Evolutionary conservation across 1,139 yeast species (phyloP).

Genomic region (Blastobotrys aristatus): DNA sequence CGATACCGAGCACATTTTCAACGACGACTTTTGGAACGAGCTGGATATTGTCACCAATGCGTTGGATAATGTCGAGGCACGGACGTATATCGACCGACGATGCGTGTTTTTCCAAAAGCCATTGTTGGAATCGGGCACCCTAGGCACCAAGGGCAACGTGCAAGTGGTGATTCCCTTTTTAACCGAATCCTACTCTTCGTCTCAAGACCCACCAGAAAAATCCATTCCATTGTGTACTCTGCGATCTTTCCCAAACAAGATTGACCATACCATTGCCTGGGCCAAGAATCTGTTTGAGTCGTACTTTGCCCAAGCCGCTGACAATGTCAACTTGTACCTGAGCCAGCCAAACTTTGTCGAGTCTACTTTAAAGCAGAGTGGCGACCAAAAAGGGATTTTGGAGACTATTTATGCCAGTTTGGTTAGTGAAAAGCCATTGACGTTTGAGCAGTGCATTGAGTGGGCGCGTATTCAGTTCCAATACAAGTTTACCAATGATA

Average conservation of each 20-base stretch:
- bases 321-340: constrained; percentile 84
- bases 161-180: constrained; percentile 91
- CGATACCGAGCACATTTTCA: constrained; percentile 83
- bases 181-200: constrained; percentile 92
- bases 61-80: constrained; percentile 93
- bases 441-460: constrained; percentile 86
- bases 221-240: constrained; percentile 95
- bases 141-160: constrained; percentile 97
- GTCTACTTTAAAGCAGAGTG: constrained; percentile 81
- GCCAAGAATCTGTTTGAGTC: constrained; percentile 94
- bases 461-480: constrained; percentile 96
- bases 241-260: constrained; percentile 95
- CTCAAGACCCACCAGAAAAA: constrained; percentile 98
- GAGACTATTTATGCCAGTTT: constrained; percentile 71
- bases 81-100: constrained; percentile 95
- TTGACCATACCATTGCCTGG: constrained; percentile 99
- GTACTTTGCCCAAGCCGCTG: constrained; percentile 85
- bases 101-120: constrained; percentile 92
- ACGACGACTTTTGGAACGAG: constrained; percentile 79
- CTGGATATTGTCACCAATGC: constrained; percentile 94
- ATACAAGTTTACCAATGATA: constrained; percentile 75
- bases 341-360: constrained; percentile 92
- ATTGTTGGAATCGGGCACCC: constrained; percentile 89
- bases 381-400: constrained; percentile 83
- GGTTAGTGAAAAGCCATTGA: constrained; percentile 70